Conservation (phyloP, 345 rosid genomes). For the Gossypium australe region DNA sequence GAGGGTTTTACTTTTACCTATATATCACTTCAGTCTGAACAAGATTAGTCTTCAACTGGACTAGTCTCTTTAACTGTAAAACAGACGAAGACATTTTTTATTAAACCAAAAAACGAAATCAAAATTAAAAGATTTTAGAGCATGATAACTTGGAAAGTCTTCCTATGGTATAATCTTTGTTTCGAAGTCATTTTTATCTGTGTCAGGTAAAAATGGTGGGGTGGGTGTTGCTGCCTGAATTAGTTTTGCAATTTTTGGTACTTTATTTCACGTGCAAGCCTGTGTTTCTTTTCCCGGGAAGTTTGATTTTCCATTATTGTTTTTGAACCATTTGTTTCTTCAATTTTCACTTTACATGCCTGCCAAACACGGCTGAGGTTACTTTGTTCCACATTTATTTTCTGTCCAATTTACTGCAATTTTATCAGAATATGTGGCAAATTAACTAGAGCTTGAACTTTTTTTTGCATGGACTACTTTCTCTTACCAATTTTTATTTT, state of each 20-base stretch:
- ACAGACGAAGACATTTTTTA: no score
- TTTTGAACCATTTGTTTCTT: background rate
- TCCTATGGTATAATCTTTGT: background rate
- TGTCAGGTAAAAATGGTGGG: constrained; percentile 20
- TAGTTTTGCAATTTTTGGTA: background rate
- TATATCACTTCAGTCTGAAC: no score
- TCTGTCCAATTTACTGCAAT: background rate
- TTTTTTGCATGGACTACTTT: background rate
- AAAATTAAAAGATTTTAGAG: background rate
- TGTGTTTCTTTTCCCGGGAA: background rate
- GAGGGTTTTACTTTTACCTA: no score
- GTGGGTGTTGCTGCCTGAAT: background rate
- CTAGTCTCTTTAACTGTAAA: no score
- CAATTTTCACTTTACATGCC: background rate
- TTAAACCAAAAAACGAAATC: background rate
- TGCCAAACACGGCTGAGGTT: background rate
- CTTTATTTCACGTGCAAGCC: constrained; percentile 2
- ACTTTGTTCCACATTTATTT: background rate
- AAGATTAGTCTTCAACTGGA: no score
- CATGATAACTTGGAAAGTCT: background rate
- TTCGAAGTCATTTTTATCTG: constrained; percentile 10
- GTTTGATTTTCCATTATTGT: background rate
- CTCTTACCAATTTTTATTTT: background rate
- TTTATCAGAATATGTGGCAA: background rate
- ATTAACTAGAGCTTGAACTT: background rate